Evolutionary conservation across 1,284 basidiomycete species (phyloP).

Genomic region (Trichosporon sp.): DNA sequence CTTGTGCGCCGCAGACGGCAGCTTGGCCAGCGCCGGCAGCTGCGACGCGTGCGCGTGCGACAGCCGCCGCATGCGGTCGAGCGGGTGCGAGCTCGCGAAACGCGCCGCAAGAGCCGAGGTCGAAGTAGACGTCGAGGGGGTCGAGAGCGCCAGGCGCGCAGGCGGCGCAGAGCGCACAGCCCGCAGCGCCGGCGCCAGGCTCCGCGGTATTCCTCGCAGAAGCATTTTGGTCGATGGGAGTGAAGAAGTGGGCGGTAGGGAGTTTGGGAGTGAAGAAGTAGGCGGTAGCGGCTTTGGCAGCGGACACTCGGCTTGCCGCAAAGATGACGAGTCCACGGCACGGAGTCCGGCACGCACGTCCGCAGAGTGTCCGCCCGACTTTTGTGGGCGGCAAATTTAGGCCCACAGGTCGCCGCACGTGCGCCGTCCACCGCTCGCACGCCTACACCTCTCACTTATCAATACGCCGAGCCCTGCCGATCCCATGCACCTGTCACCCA

Average conservation of each 20-base stretch:
- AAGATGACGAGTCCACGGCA: not conserved
- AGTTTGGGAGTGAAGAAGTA: not conserved
- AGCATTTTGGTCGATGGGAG: not conserved
- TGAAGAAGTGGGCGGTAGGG: not conserved
- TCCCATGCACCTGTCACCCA: not conserved
- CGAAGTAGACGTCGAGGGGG: too few species aligned
- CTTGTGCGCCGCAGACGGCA: conserved; percentile 33
- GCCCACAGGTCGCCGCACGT: not conserved
- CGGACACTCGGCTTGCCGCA: not conserved
- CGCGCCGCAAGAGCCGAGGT: not conserved
- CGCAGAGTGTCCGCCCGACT: not conserved
- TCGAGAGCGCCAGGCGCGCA: not conserved
- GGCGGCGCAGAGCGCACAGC: not conserved
- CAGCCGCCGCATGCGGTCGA: not conserved
- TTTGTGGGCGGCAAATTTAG: not conserved
- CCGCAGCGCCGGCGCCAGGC: not conserved
- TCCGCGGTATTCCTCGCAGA: not conserved
- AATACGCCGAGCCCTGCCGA: not conserved
- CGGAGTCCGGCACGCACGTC: not conserved
- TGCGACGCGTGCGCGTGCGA: not conserved
- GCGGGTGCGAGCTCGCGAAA: not conserved
- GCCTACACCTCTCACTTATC: not conserved
- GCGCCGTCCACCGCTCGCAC: not conserved
- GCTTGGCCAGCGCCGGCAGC: not conserved
- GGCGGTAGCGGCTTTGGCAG: not conserved